Evolutionary conservation across 2,329 filamentous ascomycete genomes (phyloP).

Genomic region (Pseudocercospora ulei): DNA sequence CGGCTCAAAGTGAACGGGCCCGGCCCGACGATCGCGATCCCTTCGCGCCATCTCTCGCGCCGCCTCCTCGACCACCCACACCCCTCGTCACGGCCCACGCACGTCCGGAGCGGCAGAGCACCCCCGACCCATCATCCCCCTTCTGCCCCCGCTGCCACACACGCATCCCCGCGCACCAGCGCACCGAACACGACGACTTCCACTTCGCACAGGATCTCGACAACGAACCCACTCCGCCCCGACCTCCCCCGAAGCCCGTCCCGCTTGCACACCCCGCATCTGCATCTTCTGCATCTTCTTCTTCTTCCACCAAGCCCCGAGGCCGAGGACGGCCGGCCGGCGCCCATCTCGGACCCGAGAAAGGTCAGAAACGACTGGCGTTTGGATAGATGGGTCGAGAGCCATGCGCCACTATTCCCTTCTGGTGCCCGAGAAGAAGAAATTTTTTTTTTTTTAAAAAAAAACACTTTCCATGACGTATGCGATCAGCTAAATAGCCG

Average conservation of each 20-base stretch:
- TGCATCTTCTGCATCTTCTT: no score
- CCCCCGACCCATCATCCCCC: conserved; percentile 42
- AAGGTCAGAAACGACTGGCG: conserved; percentile 40
- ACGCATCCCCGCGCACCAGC: conserved; percentile 49
- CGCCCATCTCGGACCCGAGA: conserved; percentile 31
- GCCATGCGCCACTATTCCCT: no score
- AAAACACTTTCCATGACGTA: no score
- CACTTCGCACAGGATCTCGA: conserved; percentile 86
- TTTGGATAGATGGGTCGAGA: conserved; percentile 33
- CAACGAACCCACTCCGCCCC: conserved; percentile 41
- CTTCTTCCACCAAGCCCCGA: conserved; percentile 26
- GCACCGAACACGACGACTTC: conserved; percentile 79
- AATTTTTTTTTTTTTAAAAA: no score
- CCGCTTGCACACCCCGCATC: conserved; percentile 12
- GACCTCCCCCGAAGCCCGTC: conserved; percentile 22
- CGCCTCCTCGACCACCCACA: conserved; percentile 2
- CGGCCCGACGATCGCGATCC: conserved; percentile 1
- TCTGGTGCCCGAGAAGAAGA: no score
- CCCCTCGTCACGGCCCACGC: neutral
- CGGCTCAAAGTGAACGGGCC: conserved; percentile 1
- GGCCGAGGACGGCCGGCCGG: conserved; percentile 35
- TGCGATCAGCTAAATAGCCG: no score
- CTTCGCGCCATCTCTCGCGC: neutral
- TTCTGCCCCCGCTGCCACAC: conserved; percentile 57
- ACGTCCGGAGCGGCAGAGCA: no score